These are phyloP conservation scores for Monosporascus sp. DNA, from an alignment of 2,329 filamentous ascomycete species.

Conservation along the genomic window DNA sequence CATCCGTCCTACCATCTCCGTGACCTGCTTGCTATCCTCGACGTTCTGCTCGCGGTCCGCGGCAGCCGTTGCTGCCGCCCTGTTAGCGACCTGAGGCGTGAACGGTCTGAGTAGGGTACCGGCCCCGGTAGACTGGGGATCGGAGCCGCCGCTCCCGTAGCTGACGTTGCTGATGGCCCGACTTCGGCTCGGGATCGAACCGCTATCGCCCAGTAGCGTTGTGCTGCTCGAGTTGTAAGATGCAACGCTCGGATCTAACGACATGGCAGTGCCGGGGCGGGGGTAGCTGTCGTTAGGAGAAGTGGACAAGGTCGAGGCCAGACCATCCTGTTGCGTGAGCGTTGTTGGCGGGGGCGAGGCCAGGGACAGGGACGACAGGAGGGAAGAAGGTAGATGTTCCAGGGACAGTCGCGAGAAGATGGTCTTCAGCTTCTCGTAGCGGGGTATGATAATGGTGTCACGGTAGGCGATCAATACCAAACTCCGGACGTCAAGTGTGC, in stretches of 20 bases:
- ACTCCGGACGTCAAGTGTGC: constrained; percentile 75
- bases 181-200: constrained; percentile 51
- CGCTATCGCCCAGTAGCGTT: constrained; percentile 64
- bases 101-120: constrained; percentile 44
- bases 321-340: constrained; percentile 24
- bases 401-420: constrained; percentile 87
- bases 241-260: constrained; percentile 66
- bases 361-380: constrained; percentile 42
- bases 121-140: constrained; percentile 28
- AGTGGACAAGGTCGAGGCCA: constrained; percentile 42
- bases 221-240: constrained; percentile 77
- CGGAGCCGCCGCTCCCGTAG: constrained; percentile 46
- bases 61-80: constrained; percentile 14
- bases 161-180: constrained; percentile 84
- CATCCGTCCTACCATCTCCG: constrained; percentile 92
- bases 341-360: constrained; percentile 47
- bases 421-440: constrained; percentile 81
- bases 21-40: constrained; percentile 72
- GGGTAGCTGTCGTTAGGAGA: constrained; percentile 32
- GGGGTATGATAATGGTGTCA: constrained; percentile 80
- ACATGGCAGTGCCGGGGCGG: constrained; percentile 69
- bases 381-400: constrained; percentile 60
- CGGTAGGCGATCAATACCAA: constrained; percentile 84
- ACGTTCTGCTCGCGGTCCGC: constrained; percentile 49
- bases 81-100: constrained; percentile 36